Evolutionary conservation across 192 early-diverging fungal species (phyloP), one percentile per base, ranked within the genome.

Genomic region (Dissophora ornata): DNA sequence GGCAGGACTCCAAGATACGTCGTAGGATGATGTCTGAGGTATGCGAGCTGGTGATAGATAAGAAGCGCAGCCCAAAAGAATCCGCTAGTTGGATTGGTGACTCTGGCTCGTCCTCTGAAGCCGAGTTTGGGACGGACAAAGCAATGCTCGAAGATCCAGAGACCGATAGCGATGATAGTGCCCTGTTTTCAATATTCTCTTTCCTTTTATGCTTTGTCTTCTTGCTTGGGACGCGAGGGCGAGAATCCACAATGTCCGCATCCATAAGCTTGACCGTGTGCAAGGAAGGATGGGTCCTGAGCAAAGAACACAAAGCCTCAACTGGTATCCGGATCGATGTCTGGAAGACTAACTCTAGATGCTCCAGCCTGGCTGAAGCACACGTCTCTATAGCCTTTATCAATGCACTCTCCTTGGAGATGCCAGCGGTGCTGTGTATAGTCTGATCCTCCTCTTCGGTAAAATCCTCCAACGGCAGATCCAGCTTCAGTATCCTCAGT

Each of bases 31-130:
- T 19, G 42, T 60, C 51, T 3, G 67, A 47, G 0, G 55, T 52
- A 16, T 68, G 55, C 0, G 67, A 54, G 42, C 67, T 69, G 30
- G 40, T 59, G 50, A 69, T 69, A 12, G 50, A 54, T 0, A 69
- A 41, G 15, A 59, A 69, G 9, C 6, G 25, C 15, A 69, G 42
- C 6, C 42, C 44, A 47, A 46, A 69, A 2, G 44, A 2, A 1
- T 55, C 32, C 46, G 7, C 4, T 30, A 16, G 7, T n/a, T 22
- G 22, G 13, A 11, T 12, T 57, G 47, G n/a, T 34, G 59, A 36
- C 19, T 9, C 42, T 9, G 5, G 9, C 25, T 45, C 34, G 36
- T 22, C 29, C 4, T 48, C 58, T 11, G 46, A 36, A 12, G 5
- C 16, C 32, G 32, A 24, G 13, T 7, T n/a, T 4, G 28, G 30